Conservation (phyloP, 805 yeast genomes). For the Candida montana region DNA sequence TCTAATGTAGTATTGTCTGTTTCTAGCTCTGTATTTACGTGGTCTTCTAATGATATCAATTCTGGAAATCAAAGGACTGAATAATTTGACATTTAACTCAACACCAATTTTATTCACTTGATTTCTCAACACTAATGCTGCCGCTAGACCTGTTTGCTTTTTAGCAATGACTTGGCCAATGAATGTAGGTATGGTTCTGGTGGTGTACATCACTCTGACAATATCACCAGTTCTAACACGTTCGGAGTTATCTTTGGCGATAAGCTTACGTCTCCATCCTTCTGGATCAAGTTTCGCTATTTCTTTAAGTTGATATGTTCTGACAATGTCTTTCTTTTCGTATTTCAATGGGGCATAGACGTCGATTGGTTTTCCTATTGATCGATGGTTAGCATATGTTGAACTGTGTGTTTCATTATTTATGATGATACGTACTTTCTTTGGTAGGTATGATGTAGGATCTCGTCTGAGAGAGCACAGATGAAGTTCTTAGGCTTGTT, state of each 20-base stretch:
- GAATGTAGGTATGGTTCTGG: conserved; percentile 54
- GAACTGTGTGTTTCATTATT: too few species aligned
- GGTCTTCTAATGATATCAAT: conserved; percentile 79
- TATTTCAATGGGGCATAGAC: conserved; percentile 19
- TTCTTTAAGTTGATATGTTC: conserved; percentile 33
- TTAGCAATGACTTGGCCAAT: conserved; percentile 77
- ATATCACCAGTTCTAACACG: conserved; percentile 74
- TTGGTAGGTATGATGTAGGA: conserved; percentile 14
- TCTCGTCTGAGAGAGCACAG: conserved; percentile 7
- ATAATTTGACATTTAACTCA: conserved; percentile 76
- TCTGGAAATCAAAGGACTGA: conserved; percentile 70
- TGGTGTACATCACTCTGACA: conserved; percentile 62
- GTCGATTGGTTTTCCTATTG: conserved; percentile 12
- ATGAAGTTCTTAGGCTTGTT: background rate
- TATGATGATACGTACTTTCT: conserved; percentile 10
- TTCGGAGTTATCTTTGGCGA: conserved; percentile 41
- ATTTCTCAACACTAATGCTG: conserved; percentile 78
- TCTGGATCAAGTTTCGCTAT: conserved; percentile 57
- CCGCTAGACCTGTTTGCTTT: conserved; percentile 64
- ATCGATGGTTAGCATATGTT: background rate
- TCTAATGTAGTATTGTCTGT: conserved; percentile 88
- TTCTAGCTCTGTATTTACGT: conserved; percentile 63
- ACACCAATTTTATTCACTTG: conserved; percentile 80
- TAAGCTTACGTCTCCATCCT: conserved; percentile 57
- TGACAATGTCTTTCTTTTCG: conserved; percentile 12